Evolutionary conservation across 2,329 filamentous ascomycete genomes (phyloP), one percentile per base, ranked within the genome.

Genomic region (Elsinoe batatas): DNA sequence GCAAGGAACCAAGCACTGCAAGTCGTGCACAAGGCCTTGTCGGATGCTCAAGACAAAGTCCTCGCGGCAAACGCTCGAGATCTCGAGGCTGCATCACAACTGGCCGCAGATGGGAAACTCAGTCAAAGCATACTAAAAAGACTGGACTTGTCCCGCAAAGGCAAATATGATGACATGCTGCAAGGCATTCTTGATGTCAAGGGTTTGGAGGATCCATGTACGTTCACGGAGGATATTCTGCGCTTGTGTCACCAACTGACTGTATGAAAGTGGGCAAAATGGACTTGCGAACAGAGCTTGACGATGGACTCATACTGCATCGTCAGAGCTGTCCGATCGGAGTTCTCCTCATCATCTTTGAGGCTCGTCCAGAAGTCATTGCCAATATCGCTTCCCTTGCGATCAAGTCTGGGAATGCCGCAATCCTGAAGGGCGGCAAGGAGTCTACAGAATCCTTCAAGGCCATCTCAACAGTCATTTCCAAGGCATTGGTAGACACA

Each of bases 131-230:
- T 97, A 20, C 81, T 96, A 32, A 93, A 94, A 65, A 81, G 93
- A 56, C 78, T 98, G 59, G 91, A 98, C 70, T 76, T 98, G 49
- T 83, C 82, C 49, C 86, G 87, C 69, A 81, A 83, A 67, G 91
- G 91, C 57, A 97, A 97, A 74, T 98, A 86, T 77, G 91, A 96
- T 66, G 93, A 97, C 67, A 97, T 98, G 93, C 78, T 98, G 61
- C 86, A 91, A 74, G 93, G 93, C 22, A 94, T 98, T 59, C 72
- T 94, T 58, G 89, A 95, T 71, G 93, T 98, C 59, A 80, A 86
- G 61, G 79, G 81, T 51, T 78, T 98, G 26, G 80, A 87, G 49
- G 93, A 98, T 73, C 93, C 93, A 62, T 80, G 88, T 93, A 77
- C 65, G 81, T 75, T 56, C 33, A 43, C 17, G 26, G 46, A 43